Evolutionary conservation across 2,329 filamentous ascomycete genomes (phyloP).

Genomic region (Meredithiella fracta): DNA sequence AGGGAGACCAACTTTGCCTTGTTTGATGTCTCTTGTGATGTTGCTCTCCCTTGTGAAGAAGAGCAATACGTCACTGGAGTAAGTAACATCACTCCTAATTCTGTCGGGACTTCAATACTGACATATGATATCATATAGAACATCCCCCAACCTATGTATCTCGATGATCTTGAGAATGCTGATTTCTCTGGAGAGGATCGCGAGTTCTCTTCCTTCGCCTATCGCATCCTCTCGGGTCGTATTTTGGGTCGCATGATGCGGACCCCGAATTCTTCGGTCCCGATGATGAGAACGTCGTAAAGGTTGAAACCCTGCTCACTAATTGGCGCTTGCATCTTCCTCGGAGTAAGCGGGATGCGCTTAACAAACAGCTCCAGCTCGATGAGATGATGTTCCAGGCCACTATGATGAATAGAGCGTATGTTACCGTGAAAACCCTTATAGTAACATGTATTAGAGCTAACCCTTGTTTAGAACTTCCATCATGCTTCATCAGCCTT

Average conservation of each 20-base stretch:
- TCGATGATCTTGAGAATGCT: conserved; percentile 60
- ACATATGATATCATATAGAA: conserved; percentile 24
- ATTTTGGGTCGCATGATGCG: conserved; percentile 63
- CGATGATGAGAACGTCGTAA: conserved; percentile 35
- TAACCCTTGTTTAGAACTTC: conserved; percentile 29
- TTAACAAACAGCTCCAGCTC: conserved; percentile 52
- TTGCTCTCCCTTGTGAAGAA: conserved; percentile 69
- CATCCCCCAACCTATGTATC: conserved; percentile 41
- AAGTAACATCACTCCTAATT: conserved; percentile 21
- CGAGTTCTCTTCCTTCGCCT: conserved; percentile 69
- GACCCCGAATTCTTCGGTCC: conserved; percentile 33
- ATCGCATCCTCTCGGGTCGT: conserved; percentile 64
- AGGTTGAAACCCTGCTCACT: conserved; percentile 36
- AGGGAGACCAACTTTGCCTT: conserved; percentile 53
- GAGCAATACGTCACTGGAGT: conserved; percentile 47
- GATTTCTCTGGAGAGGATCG: conserved; percentile 56
- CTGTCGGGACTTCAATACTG: background rate
- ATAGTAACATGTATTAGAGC: background rate
- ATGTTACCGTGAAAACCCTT: conserved; percentile 17
- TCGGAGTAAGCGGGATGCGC: conserved; percentile 48
- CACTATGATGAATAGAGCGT: conserved; percentile 56
- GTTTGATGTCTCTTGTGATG: conserved; percentile 49
- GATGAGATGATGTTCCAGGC: conserved; percentile 91
- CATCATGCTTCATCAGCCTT: conserved; percentile 65
- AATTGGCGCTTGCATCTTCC: conserved; percentile 76